A percentile compares a stretch with the other conserved stretches of the same genome.
phyloP scores from a whole-genome alignment of 2,329 filamentous ascomycete species.

The Penicillium aurantiogriseum region DNA sequence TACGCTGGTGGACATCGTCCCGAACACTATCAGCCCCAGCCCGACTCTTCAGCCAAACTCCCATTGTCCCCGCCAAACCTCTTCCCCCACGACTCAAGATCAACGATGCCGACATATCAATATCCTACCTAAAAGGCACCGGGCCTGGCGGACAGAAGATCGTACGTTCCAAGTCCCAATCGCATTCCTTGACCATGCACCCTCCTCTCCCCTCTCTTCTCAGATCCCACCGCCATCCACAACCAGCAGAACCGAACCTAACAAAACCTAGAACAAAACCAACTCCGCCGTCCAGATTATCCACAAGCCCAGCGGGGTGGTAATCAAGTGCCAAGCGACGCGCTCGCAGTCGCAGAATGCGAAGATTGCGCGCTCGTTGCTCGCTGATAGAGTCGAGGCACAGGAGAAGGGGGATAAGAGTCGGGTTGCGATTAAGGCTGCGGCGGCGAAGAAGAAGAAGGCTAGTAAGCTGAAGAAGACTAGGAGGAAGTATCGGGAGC shows the following conservation, averaged over 20 bases:
- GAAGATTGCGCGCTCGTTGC: conserved; percentile 73
- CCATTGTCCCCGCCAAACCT: conserved; percentile 49
- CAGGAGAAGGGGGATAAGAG: conserved; percentile 70
- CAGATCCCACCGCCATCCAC: neutral
- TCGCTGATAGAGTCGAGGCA: conserved; percentile 76
- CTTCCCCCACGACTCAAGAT: conserved; percentile 76
- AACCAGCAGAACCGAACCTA: neutral
- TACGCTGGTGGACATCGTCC: neutral
- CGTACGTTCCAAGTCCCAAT: conserved; percentile 46
- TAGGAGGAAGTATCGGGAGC: conserved; percentile 44
- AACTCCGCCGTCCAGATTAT: conserved; percentile 90
- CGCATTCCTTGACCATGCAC: neutral
- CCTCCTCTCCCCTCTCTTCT: neutral
- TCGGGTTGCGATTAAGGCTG: conserved; percentile 76
- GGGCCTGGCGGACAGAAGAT: conserved; percentile 97
- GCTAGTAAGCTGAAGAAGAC: conserved; percentile 46
- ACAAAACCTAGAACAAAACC: conserved; percentile 73
- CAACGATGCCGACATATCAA: conserved; percentile 74
- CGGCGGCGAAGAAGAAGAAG: conserved; percentile 67
- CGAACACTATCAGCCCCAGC: neutral
- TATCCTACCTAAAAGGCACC: conserved; percentile 84
- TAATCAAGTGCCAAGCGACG: conserved; percentile 91
- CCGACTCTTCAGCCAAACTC: conserved; percentile 27
- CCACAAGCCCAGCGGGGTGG: conserved; percentile 84
- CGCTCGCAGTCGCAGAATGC: conserved; percentile 84